Evolutionary conservation across 1,284 basidiomycete species (phyloP).

Genomic region (Pterula multifida): DNA sequence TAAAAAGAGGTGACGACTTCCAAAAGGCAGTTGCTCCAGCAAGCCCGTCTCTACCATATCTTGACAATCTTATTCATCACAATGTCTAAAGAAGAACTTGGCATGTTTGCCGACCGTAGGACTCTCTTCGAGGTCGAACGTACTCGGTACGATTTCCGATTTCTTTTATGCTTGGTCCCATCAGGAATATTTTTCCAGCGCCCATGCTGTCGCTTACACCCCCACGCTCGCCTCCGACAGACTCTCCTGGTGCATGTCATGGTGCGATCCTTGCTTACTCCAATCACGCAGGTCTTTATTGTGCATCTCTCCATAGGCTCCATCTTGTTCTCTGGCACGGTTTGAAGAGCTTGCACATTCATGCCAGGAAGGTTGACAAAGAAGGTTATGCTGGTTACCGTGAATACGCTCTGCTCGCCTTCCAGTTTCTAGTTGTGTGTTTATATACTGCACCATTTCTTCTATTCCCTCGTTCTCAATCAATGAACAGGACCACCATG

Average conservation of each 20-base stretch:
- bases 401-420: background rate
- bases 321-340: constrained; percentile 13
- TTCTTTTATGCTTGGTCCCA: too few species aligned
- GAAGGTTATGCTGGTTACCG: constrained; percentile 9
- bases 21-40: too few species aligned
- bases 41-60: too few species aligned
- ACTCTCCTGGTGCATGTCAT: background rate
- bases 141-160: background rate
- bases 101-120: background rate
- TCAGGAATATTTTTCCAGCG: too few species aligned
- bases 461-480: background rate
- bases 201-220: background rate
- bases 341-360: constrained; percentile 13
- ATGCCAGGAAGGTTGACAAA: constrained; percentile 11
- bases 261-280: background rate
- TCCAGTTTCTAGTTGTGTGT: constrained; percentile 1
- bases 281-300: background rate
- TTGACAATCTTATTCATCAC: too few species aligned
- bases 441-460: background rate
- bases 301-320: constrained; percentile 8
- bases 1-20: background rate
- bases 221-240: background rate
- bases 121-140: background rate
- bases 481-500: background rate
- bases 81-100: background rate